phyloP scores from a whole-genome alignment of 2,329 filamentous ascomycete genomes.

The Penicillium sp. region DNA sequence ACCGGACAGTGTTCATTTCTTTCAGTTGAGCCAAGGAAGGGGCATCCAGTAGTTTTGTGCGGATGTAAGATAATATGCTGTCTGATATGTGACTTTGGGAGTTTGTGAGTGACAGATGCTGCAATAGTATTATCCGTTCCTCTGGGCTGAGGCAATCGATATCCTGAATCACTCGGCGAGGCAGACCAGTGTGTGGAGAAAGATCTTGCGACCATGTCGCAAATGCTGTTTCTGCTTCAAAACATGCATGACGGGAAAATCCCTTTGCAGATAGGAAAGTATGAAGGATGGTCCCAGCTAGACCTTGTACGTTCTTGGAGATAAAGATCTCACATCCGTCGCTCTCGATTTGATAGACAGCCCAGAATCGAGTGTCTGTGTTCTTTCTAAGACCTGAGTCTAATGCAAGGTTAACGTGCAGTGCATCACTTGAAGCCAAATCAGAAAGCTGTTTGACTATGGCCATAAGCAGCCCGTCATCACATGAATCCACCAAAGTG shows the following conservation, averaged over 20 bases:
- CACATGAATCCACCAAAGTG: slow-evolving; percentile 20
- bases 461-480: slow-evolving; percentile 21
- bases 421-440: slow-evolving; percentile 25
- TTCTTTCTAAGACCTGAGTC: slow-evolving; percentile 44
- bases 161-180: slow-evolving; percentile 43
- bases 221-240: slow-evolving; percentile 41
- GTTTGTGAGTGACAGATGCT: slow-evolving; percentile 36
- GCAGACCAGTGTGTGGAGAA: slow-evolving; percentile 29
- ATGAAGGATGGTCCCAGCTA: slow-evolving; percentile 46
- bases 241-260: slow-evolving; percentile 39
- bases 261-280: slow-evolving; percentile 47
- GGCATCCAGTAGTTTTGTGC: slow-evolving; percentile 37
- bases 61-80: slow-evolving; percentile 34
- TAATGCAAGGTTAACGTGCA: slow-evolving; percentile 38
- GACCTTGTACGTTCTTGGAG: slow-evolving; percentile 46
- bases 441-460: slow-evolving; percentile 33
- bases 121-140: slow-evolving; percentile 42
- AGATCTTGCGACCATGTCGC: slow-evolving; percentile 36
- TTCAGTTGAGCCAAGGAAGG: slow-evolving; percentile 43
- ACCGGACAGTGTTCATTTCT: slow-evolving; percentile 40
- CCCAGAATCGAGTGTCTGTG: slow-evolving; percentile 42
- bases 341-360: slow-evolving; percentile 38
- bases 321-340: slow-evolving; percentile 42
- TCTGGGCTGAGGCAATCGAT: slow-evolving; percentile 44
- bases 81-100: slow-evolving; percentile 27